Evolutionary conservation across 2,329 filamentous ascomycete genomes (phyloP).

Genomic region (Pseudophaeomoniella oleicola): DNA sequence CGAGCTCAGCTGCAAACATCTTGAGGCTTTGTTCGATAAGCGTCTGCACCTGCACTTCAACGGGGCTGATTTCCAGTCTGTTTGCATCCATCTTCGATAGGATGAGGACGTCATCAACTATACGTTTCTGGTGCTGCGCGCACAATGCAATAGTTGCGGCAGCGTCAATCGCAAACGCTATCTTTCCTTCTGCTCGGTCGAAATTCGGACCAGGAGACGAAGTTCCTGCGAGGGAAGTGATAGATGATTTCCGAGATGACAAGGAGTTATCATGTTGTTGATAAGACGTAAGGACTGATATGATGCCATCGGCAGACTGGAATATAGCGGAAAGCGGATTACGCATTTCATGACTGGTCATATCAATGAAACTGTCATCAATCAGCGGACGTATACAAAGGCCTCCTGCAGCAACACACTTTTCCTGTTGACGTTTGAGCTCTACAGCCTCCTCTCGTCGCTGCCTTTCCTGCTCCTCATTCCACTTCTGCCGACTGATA

Average conservation of each 20-base stretch:
- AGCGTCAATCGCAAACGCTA: slow-evolving; percentile 51
- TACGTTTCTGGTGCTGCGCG: slow-evolving; percentile 65
- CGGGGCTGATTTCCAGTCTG: slow-evolving; percentile 56
- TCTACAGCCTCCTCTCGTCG: slow-evolving; percentile 70
- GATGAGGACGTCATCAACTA: slow-evolving; percentile 62
- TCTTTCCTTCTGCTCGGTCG: slow-evolving; percentile 8
- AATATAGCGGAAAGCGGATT: slow-evolving; percentile 44
- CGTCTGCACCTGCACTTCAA: slow-evolving; percentile 50
- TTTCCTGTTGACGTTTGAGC: slow-evolving; percentile 64
- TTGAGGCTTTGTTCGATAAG: slow-evolving; percentile 55
- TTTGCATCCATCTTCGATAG: slow-evolving; percentile 64
- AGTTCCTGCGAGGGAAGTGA: background rate
- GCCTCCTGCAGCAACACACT: slow-evolving; percentile 17
- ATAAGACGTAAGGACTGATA: slow-evolving; percentile 33
- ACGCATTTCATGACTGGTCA: slow-evolving; percentile 43
- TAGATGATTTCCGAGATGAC: background rate
- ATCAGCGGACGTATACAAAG: background rate
- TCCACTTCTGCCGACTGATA: slow-evolving; percentile 74
- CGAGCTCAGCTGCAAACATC: slow-evolving; percentile 65
- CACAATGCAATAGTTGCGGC: slow-evolving; percentile 66
- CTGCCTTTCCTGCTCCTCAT: slow-evolving; percentile 63
- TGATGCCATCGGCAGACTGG: slow-evolving; percentile 38
- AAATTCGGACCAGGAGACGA: background rate
- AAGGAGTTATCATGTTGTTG: slow-evolving; percentile 7
- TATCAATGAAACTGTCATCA: slow-evolving; percentile 49